A percentile compares a stretch with the other conserved stretches of the same genome.
phyloP scores from a whole-genome alignment of 2,329 filamentous ascomycete genomes.

The Ophioceras dolichostomum region DNA sequence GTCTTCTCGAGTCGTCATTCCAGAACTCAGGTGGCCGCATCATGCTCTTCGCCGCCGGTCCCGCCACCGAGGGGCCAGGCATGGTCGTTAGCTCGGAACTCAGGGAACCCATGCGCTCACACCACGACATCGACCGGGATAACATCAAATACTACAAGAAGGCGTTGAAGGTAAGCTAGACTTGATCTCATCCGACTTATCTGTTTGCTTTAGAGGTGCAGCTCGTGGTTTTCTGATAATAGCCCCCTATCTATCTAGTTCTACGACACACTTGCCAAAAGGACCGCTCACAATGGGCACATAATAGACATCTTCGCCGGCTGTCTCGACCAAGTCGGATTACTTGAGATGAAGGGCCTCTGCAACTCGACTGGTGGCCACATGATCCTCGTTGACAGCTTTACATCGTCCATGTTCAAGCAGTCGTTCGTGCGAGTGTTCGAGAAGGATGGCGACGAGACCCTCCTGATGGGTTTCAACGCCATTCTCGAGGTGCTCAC shows the following conservation, averaged over 20 bases:
- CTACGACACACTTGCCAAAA: conserved; percentile 88
- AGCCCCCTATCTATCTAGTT: conserved; percentile 46
- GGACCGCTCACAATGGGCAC: conserved; percentile 91
- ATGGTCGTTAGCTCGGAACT: conserved; percentile 95
- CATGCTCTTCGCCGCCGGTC: conserved; percentile 93
- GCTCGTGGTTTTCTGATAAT: conserved; percentile 14
- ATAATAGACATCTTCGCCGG: conserved; percentile 97
- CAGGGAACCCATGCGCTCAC: conserved; percentile 90
- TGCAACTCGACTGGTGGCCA: conserved; percentile 94
- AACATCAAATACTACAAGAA: conserved; percentile 99
- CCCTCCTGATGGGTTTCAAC: conserved; percentile 96
- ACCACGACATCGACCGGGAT: conserved; percentile 97
- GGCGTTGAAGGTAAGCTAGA: conserved; percentile 74
- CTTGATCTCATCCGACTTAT: neutral
- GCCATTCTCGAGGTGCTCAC: conserved; percentile 90
- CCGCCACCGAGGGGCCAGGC: conserved; percentile 89
- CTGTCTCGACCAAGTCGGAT: conserved; percentile 91
- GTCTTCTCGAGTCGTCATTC: conserved; percentile 86
- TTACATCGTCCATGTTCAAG: conserved; percentile 98
- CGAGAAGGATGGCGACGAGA: conserved; percentile 91
- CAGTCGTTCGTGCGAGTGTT: conserved; percentile 96
- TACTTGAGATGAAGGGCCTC: conserved; percentile 96
- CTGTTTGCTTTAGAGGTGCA: neutral
- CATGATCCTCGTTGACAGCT: conserved; percentile 97
- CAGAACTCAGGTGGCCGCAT: conserved; percentile 90